These are phyloP conservation scores for Russula lepida DNA, from an alignment of 768 basidiomycete species.

Conservation along the genomic window DNA sequence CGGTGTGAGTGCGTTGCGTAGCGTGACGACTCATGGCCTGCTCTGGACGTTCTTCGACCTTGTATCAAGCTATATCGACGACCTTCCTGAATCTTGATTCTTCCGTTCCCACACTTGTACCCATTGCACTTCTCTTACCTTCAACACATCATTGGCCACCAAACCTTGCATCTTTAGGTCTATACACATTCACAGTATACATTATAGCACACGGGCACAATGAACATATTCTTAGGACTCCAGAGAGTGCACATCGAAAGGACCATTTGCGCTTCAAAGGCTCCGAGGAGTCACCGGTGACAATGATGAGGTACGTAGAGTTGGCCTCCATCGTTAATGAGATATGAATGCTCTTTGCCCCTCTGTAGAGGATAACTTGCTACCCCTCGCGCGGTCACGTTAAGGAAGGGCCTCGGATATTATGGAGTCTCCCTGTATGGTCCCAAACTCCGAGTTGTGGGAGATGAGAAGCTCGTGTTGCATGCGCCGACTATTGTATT, in stretches of 20 bases:
- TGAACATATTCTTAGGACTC: background rate
- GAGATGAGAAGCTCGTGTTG: background rate
- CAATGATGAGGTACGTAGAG: background rate
- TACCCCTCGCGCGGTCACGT: background rate
- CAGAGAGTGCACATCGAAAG: background rate
- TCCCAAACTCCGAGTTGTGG: background rate
- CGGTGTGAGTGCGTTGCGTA: slow-evolving; percentile 86
- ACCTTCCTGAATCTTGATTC: slow-evolving; percentile 30
- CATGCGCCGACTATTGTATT: background rate
- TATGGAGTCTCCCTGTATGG: background rate
- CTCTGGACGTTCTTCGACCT: slow-evolving; percentile 92
- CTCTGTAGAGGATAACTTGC: background rate
- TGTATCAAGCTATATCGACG: slow-evolving; percentile 65
- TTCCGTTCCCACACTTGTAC: slow-evolving; percentile 1
- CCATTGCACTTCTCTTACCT: slow-evolving; percentile 1
- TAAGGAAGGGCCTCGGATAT: background rate
- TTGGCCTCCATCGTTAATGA: background rate
- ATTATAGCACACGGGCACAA: slow-evolving; percentile 14
- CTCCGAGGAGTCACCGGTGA: background rate
- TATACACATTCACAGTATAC: slow-evolving; percentile 17
- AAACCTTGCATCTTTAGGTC: slow-evolving; percentile 9
- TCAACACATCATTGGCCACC: slow-evolving; percentile 6
- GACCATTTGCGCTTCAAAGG: background rate
- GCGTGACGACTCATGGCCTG: slow-evolving; percentile 87
- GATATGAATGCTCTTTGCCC: background rate